Evolutionary conservation across 352 stramenopile genomes (phyloP), one percentile per base, ranked within the genome.

Genomic region (Globisporangium spiculum): DNA sequence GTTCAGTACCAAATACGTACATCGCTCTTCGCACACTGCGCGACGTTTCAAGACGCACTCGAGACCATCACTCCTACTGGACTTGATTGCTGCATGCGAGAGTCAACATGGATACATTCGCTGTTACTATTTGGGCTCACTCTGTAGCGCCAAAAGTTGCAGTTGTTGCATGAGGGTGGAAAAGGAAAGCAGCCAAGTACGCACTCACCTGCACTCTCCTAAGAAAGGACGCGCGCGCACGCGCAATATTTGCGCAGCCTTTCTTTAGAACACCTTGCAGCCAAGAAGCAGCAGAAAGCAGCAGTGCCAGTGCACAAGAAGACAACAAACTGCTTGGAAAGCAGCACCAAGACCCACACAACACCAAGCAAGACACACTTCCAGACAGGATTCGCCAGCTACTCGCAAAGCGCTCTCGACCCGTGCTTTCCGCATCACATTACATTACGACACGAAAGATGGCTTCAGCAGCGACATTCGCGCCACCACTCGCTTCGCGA

Each of bases 381-480:
- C 16, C 55, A 41, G 7, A 10, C 30, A 30, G 18, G 30, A 36
- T 27, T 34, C 56, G 32, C 20, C 20, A 61, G 30, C 16, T 7
- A 4, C 56, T 32, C 30, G 30, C 30, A 32, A 46, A 12, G 30
- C 10, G 30, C 56, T 46, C 30, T 61, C 32, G 20, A 46, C 12
- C 7, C 6, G 27, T 44, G 18, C 27, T 26, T 24, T 60, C 20
- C 27, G 4, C 27, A 16, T 18, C 54, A 1, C 27, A 44, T 9
- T 32, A 18, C 36, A 44, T 44, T 61, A 22, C 56, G 32, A 27
- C 56, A 48, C 10, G 20, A 48, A 44, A 46, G 12, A 61, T 61
- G 56, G 56, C 30, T 27, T 61, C 32, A 61, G 56, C 6, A 48
- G 56, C 56, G 30, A 46, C 55, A 7, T 6, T 60, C 7, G 55